Conservation (phyloP, 2,329 filamentous ascomycete genomes). For the Pezizomycotina sp. region DNA sequence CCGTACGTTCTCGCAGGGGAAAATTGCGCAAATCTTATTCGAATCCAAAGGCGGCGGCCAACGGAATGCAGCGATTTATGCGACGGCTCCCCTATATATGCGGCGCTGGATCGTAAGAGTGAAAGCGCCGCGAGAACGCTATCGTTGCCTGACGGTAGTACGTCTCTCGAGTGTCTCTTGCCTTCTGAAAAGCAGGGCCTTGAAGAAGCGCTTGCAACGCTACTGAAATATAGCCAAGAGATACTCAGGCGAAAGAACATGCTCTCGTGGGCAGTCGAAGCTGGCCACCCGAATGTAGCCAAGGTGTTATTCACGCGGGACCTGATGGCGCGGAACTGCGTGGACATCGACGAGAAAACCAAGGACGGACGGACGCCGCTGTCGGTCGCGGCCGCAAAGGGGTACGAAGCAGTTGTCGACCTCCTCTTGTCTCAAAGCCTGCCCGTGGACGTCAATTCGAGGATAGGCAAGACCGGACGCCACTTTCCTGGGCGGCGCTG, state of each 20-base stretch:
- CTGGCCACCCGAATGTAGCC: conserved; percentile 20
- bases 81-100: conserved; percentile 28
- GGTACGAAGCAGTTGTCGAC: conserved; percentile 12
- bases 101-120: conserved; percentile 27
- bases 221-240: conserved; percentile 22
- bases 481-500: no score
- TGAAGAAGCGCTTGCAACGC: conserved; percentile 20
- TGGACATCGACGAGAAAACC: conserved; percentile 19
- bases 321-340: no score
- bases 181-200: neutral
- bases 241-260: conserved; percentile 19
- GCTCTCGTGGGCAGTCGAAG: conserved; percentile 24
- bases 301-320: conserved; percentile 21
- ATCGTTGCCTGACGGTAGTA: conserved; percentile 10
- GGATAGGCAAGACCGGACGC: no score
- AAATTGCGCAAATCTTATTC: conserved; percentile 26
- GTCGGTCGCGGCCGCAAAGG: conserved; percentile 6
- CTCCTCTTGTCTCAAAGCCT: no score
- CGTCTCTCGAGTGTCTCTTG: neutral
- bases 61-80: conserved; percentile 25
- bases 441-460: no score
- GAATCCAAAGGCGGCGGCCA: conserved; percentile 16
- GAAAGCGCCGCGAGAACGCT: conserved; percentile 23
- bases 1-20: conserved; percentile 30
- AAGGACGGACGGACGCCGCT: conserved; percentile 6